Percentiles rank a stretch among this genome's conserved stretches.
Conservation (phyloP, 2,329 filamentous ascomycete species). For the Helotiales sp. region DNA sequence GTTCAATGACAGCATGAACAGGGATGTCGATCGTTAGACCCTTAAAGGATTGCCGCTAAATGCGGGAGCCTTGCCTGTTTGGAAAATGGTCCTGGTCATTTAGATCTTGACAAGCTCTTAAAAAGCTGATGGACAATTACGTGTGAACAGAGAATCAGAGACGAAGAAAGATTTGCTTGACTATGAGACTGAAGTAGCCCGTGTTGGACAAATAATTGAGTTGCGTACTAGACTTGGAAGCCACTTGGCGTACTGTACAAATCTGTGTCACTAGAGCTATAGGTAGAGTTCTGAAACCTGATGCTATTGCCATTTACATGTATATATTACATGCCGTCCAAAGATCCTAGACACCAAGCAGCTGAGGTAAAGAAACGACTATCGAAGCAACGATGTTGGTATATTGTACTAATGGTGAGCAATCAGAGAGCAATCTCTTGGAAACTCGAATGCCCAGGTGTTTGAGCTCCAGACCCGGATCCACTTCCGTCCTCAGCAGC, state of each 20-base stretch:
- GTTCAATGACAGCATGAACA: slow-evolving; percentile 18
- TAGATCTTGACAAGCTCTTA: background rate
- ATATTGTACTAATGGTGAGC: slow-evolving; percentile 19
- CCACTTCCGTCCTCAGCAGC: slow-evolving; percentile 38
- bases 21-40: slow-evolving; percentile 6
- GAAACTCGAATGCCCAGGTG: slow-evolving; percentile 59
- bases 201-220: no score
- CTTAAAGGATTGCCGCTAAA: background rate
- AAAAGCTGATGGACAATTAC: no score
- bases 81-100: background rate
- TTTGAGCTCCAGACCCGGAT: slow-evolving; percentile 39
- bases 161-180: no score
- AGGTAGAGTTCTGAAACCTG: no score
- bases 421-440: slow-evolving; percentile 60
- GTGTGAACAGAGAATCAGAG: no score
- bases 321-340: background rate
- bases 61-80: slow-evolving; percentile 5
- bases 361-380: slow-evolving; percentile 4
- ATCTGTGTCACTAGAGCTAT: no score
- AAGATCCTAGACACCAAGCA: slow-evolving; percentile 12
- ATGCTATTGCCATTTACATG: background rate
- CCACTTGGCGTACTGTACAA: background rate
- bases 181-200: no score
- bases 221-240: background rate
- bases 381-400: slow-evolving; percentile 18